These are phyloP conservation scores for Paraphaeosphaeria minitans DNA, from an alignment of 2,329 filamentous ascomycete species.

Conservation along the genomic window DNA sequence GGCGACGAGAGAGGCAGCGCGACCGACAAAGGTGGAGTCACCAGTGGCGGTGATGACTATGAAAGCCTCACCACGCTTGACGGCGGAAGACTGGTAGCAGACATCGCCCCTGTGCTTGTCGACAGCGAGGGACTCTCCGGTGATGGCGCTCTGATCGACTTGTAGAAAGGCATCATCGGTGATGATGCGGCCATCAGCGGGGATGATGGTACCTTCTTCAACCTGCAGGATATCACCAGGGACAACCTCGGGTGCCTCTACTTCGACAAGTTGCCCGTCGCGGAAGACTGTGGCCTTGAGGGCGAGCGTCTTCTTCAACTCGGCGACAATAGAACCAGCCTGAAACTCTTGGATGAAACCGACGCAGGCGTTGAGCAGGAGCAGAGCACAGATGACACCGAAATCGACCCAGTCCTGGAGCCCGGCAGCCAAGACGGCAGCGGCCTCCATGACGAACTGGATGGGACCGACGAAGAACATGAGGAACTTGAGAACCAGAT, in stretches of 20 bases:
- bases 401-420: constrained; percentile 92
- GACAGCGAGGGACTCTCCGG: constrained; percentile 87
- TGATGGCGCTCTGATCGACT: constrained; percentile 90
- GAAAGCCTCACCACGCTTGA: constrained; percentile 89
- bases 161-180: constrained; percentile 85
- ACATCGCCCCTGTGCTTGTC: constrained; percentile 84
- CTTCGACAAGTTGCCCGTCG: constrained; percentile 76
- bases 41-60: constrained; percentile 82
- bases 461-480: constrained; percentile 87
- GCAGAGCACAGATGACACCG: constrained; percentile 83
- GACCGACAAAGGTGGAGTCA: constrained; percentile 89
- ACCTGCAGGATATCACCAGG: constrained; percentile 89
- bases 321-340: constrained; percentile 87
- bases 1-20: constrained; percentile 83
- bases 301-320: constrained; percentile 87
- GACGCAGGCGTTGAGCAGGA: constrained; percentile 82
- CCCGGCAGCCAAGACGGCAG: constrained; percentile 80
- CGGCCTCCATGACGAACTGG: constrained; percentile 90
- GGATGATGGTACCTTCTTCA: constrained; percentile 89
- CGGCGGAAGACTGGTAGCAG: constrained; percentile 83
- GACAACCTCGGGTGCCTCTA: constrained; percentile 83
- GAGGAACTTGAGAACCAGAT: constrained; percentile 79
- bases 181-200: constrained; percentile 84
- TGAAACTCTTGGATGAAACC: constrained; percentile 91
- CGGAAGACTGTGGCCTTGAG: constrained; percentile 87